Base-by-base conservation (phyloP, 768 basidiomycete genomes). In the Pleurotus citrinopileatus region DNA sequence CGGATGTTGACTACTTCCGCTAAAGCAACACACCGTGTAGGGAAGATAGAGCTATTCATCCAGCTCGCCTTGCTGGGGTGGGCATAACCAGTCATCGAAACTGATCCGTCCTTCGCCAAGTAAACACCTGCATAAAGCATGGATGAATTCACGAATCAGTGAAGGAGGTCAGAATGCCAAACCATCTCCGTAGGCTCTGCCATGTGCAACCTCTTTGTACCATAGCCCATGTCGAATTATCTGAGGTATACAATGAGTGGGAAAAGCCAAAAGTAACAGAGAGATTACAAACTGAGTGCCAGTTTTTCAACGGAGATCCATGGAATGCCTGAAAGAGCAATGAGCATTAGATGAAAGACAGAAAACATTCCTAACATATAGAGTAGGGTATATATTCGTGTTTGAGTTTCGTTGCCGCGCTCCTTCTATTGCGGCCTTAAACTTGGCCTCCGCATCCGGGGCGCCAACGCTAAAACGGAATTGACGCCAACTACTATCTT, bases 191-290 rank as follows among this genome's bases (percentile, higher is more conserved):
- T 73, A 83, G 0, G 82, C 78, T 38, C 87, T 70, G 13, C 87
- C 87, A 64, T 90, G 66, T 17, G 73, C 65, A 12, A 82, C 62
- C 0, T 64, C 64, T 63, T 79, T 81, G 65, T 72, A 83, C 83
- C 86, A 87, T 5, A 89, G 70, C 2, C 87, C 87, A 62, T 88
- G 83, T 13, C 86, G 79, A 43, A 90, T 81, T 54, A 88, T 87
- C 85, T 86, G 55, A 7, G 40, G 4, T 22, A 9, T 10, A n/a
- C 32, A 13, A n/a, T 19, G 17, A 29, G 26, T n/a, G n/a, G n/a
- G n/a, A n/a, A n/a, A n/a, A n/a, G n/a, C n/a, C n/a, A n/a, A n/a
- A n/a, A n/a, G 10, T 50, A 12, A 15, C 3, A 23, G 20, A 20
- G 10, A 46, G 15, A 43, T 36, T 42, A 22, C 9, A 32, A 2